Evolutionary conservation across 2,329 filamentous ascomycete genomes (phyloP).

Genomic region (Stemphylium beticola): DNA sequence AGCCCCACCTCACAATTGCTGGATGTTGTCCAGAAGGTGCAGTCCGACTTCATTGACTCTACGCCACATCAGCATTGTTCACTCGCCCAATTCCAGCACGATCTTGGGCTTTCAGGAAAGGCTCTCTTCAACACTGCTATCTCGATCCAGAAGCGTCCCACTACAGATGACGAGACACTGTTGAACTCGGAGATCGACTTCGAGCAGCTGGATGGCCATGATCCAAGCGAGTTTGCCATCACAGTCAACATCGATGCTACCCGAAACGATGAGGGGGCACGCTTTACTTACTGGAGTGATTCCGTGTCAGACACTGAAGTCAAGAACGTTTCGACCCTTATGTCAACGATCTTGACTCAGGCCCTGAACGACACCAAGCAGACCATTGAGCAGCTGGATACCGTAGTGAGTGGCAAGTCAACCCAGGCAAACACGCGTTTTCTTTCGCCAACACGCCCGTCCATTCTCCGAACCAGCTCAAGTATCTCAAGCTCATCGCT

Average conservation of each 20-base stretch:
- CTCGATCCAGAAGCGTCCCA: constrained; percentile 40
- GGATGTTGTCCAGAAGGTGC: constrained; percentile 34
- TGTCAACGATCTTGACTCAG: constrained; percentile 34
- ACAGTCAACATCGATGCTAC: constrained; percentile 43
- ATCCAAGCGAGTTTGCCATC: constrained; percentile 43
- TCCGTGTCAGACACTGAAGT: constrained; percentile 36
- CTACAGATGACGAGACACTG: constrained; percentile 4
- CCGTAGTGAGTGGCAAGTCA: constrained; percentile 22
- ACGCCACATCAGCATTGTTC: constrained; percentile 44
- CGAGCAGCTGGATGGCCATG: constrained; percentile 36
- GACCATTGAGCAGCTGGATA: constrained; percentile 35
- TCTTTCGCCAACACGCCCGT: constrained; percentile 9
- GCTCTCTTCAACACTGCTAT: constrained; percentile 58
- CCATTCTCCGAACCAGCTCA: constrained; percentile 10
- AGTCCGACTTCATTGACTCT: constrained; percentile 41
- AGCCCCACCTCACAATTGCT: constrained; percentile 22
- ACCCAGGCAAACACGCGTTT: background rate
- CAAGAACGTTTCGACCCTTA: constrained; percentile 33
- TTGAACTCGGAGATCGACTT: constrained; percentile 30
- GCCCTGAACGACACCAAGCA: constrained; percentile 30
- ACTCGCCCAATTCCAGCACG: constrained; percentile 56
- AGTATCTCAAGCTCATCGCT: constrained; percentile 14
- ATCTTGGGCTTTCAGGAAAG: constrained; percentile 43
- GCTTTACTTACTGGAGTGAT: constrained; percentile 44
- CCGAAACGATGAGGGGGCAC: constrained; percentile 37